Evolutionary conservation across 139 green algal genomes (phyloP).

Genomic region (Picochlorum sp.): DNA sequence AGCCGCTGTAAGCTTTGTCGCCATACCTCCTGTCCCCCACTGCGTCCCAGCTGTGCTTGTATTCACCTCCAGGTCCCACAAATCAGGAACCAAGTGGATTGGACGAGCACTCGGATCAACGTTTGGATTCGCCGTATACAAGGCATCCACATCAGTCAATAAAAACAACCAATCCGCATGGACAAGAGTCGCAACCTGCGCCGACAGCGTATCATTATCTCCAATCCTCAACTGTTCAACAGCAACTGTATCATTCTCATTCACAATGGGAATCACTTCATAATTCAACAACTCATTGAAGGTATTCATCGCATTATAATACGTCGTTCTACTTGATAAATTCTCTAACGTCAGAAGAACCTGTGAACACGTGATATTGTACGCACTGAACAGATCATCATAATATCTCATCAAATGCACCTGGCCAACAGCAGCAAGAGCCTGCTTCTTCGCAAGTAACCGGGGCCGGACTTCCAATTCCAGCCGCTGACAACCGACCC

Average conservation of each 20-base stretch:
- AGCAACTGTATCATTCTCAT: conserved; percentile 92
- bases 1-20: conserved; percentile 89
- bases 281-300: conserved; percentile 78
- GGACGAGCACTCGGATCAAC: conserved; percentile 33
- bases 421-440: conserved; percentile 76
- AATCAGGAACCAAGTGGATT: conserved; percentile 70
- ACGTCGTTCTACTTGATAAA: conserved; percentile 71
- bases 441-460: conserved; percentile 72
- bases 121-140: conserved; percentile 80
- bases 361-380: conserved; percentile 72
- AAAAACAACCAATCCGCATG: conserved; percentile 87
- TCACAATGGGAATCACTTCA: conserved; percentile 78
- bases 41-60: conserved; percentile 52
- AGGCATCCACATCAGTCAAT: conserved; percentile 84
- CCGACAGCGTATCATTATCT: conserved; percentile 93
- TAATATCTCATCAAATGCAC: conserved; percentile 90
- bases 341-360: conserved; percentile 91
- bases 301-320: conserved; percentile 81
- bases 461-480: conserved; percentile 49
- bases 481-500: conserved; percentile 76
- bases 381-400: conserved; percentile 74
- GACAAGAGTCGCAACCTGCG: conserved; percentile 82
- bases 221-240: conserved; percentile 82
- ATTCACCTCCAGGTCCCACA: conserved; percentile 49
- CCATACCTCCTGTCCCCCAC: conserved; percentile 92